Evolutionary conservation across 257 asterid genomes (phyloP).

Genomic region (Leonotis leonurus): DNA sequence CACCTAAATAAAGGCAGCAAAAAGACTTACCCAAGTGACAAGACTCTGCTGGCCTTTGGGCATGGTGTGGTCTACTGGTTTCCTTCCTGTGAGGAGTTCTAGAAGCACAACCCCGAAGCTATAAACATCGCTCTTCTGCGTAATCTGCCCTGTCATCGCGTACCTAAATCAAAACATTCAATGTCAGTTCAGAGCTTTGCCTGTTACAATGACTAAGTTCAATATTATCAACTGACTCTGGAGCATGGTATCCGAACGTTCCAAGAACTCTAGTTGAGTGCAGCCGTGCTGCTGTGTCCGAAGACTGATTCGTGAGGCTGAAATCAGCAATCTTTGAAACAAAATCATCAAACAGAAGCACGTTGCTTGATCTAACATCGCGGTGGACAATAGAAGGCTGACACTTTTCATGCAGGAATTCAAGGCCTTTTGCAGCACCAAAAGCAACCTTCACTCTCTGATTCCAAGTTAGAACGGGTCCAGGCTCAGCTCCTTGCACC

Average conservation of each 20-base stretch:
- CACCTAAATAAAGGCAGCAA: too few relatives aligned
- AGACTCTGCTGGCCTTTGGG: constrained; percentile 97
- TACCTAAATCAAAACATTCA: constrained; percentile 37
- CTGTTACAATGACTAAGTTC: too few relatives aligned
- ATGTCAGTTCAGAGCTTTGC: too few relatives aligned
- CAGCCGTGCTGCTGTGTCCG: constrained; percentile 81
- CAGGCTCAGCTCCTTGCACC: constrained; percentile 94
- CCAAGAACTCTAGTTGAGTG: constrained; percentile 91
- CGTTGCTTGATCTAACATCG: constrained; percentile 87
- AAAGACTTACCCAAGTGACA: constrained; percentile 66
- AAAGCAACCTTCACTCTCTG: constrained; percentile 82
- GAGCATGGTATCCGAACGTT: constrained; percentile 91
- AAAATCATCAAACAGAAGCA: constrained; percentile 70
- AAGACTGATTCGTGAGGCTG: constrained; percentile 76
- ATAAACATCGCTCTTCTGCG: constrained; percentile 88
- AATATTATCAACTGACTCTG: constrained; percentile 53
- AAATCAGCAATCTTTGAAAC: constrained; percentile 78
- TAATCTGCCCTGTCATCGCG: constrained; percentile 95
- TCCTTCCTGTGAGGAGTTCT: constrained; percentile 87
- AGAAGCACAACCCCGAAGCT: constrained; percentile 91
- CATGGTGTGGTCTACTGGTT: constrained; percentile 95
- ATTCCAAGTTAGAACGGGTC: constrained; percentile 73
- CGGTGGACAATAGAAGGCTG: constrained; percentile 85
- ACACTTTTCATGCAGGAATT: constrained; percentile 74
- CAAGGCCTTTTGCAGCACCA: constrained; percentile 90